These are phyloP conservation scores for Omphalotus olearius DNA, from an alignment of 1,284 basidiomycete species.

Conservation along the genomic window DNA sequence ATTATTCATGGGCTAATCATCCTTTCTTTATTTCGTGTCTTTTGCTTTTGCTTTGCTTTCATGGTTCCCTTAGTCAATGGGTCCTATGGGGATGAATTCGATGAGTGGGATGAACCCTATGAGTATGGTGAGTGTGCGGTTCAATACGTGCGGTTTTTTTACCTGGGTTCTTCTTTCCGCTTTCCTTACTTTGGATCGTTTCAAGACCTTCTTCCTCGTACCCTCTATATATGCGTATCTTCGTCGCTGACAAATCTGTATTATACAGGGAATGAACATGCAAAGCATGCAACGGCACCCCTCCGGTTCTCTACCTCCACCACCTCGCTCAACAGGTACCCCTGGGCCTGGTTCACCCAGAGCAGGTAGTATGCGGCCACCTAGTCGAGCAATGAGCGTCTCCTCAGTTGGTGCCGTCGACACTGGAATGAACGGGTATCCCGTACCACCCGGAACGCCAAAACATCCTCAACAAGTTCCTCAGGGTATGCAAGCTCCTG, in stretches of 20 bases:
- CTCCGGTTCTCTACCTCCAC: neutral
- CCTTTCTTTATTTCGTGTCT: neutral
- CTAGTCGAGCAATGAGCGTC: constrained; percentile 10
- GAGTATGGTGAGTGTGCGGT: constrained; percentile 4
- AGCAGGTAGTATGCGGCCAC: constrained; percentile 6
- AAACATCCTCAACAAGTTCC: neutral
- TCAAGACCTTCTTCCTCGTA: neutral
- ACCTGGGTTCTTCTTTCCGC: neutral
- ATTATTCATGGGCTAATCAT: neutral
- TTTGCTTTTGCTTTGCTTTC: neutral
- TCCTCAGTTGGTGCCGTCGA: neutral
- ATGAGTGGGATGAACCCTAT: constrained; percentile 3
- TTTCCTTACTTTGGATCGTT: neutral
- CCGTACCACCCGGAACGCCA: neutral
- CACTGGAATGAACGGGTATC: constrained; percentile 7
- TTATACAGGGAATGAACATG: neutral
- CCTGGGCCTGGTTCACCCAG: constrained; percentile 6
- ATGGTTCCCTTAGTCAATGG: constrained; percentile 4
- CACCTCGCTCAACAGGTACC: neutral
- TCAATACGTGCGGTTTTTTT: neutral
- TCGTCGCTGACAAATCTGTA: neutral
- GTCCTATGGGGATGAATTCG: constrained; percentile 5
- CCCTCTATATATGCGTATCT: neutral
- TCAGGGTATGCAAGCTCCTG: constrained; percentile 1
- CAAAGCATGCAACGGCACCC: neutral